phyloP scores from a whole-genome alignment of 805 yeast genomes.

The Millerozyma acaciae region DNA sequence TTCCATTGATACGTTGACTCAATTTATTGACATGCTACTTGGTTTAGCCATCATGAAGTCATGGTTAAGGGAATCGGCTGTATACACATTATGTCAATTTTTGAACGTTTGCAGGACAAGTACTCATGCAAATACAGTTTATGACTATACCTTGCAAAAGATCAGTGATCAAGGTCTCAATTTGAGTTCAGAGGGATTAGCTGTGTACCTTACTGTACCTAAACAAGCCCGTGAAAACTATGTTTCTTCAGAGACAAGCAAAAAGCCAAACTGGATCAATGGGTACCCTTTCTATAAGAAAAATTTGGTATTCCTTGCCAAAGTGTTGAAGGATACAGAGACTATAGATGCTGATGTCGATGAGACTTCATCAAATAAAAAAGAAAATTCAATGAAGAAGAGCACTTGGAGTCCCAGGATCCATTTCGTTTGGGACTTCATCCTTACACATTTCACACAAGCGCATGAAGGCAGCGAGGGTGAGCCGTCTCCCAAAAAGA shows the following conservation, averaged over 20 bases:
- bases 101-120: slow-evolving; percentile 11
- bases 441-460: slow-evolving; percentile 44
- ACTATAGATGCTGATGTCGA: slow-evolving; percentile 36
- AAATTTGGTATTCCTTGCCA: slow-evolving; percentile 57
- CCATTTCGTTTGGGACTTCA: slow-evolving; percentile 71
- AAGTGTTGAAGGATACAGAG: slow-evolving; percentile 59
- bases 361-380: slow-evolving; percentile 15
- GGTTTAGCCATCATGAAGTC: slow-evolving; percentile 62
- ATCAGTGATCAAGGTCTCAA: slow-evolving; percentile 54
- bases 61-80: slow-evolving; percentile 83
- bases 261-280: slow-evolving; percentile 55
- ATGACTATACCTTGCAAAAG: slow-evolving; percentile 32
- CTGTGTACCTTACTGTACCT: slow-evolving; percentile 60
- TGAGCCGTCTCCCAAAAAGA: slow-evolving; percentile 16
- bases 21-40: slow-evolving; percentile 46
- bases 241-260: slow-evolving; percentile 2
- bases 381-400: slow-evolving; percentile 43
- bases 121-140: slow-evolving; percentile 17
- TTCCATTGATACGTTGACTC: slow-evolving; percentile 13
- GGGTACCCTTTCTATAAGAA: slow-evolving; percentile 72
- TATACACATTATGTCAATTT: slow-evolving; percentile 64
- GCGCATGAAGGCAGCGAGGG: slow-evolving; percentile 20
- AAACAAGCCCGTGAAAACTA: slow-evolving; percentile 13
- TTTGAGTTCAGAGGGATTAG: slow-evolving; percentile 74
- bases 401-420: slow-evolving; percentile 72